Evolutionary conservation across 2,329 filamentous ascomycete genomes (phyloP).

Genomic region (Fusarium compactum): DNA sequence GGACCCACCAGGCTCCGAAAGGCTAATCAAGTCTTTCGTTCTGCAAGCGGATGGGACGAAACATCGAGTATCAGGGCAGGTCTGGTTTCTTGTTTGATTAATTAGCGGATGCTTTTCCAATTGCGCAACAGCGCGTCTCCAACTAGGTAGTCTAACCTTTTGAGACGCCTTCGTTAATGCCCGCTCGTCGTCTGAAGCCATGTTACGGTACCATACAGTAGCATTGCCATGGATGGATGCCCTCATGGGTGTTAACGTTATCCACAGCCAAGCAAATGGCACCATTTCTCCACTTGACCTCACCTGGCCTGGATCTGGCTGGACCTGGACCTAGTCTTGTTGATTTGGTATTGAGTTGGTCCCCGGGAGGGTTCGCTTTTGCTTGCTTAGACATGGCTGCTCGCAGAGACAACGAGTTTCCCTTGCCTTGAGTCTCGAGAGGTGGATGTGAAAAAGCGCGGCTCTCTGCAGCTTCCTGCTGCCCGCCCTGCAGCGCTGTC

Average conservation of each 20-base stretch:
- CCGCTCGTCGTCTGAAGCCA: conserved; percentile 15
- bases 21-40: conserved; percentile 40
- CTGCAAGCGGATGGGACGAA: conserved; percentile 38
- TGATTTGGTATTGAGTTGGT: conserved; percentile 37
- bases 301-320: conserved; percentile 6
- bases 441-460: background rate
- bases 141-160: conserved; percentile 22
- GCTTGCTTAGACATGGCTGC: conserved; percentile 14
- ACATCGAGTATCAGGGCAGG: background rate
- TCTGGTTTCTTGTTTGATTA: conserved; percentile 12
- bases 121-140: conserved; percentile 21
- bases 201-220: conserved; percentile 5
- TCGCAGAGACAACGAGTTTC: conserved; percentile 2
- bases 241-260: conserved; percentile 32
- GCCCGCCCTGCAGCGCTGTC: conserved; percentile 18
- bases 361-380: conserved; percentile 29
- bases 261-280: conserved; percentile 44
- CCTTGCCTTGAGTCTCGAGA: background rate
- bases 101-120: conserved; percentile 32
- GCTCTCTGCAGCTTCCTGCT: conserved; percentile 19
- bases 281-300: conserved; percentile 48
- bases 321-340: conserved; percentile 39
- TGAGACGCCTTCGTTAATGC: conserved; percentile 36
- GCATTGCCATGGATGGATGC: conserved; percentile 26
- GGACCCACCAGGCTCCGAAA: conserved; percentile 38